Evolutionary conservation across 2,329 filamentous ascomycete species (phyloP).

Genomic region (Harringtonia aguacate): DNA sequence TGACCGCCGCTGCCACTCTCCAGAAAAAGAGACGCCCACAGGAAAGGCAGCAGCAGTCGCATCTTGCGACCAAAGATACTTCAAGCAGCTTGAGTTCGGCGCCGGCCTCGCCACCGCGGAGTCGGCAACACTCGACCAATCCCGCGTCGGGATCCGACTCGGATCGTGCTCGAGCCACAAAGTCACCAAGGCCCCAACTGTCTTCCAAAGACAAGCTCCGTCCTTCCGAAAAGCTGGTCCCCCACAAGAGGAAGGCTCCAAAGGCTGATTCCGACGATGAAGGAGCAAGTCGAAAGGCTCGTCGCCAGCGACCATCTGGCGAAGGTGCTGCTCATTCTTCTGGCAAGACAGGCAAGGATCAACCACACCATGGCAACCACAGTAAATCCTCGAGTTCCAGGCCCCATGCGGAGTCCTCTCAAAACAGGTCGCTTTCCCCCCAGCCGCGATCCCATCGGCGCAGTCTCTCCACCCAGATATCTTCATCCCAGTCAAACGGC

Average conservation of each 20-base stretch:
- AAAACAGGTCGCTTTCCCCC: slow-evolving; percentile 48
- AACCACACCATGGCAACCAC: slow-evolving; percentile 9
- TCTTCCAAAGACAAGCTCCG: slow-evolving; percentile 32
- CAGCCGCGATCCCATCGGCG: slow-evolving; percentile 47
- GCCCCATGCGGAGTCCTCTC: slow-evolving; percentile 21
- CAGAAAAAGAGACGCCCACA: slow-evolving; percentile 41
- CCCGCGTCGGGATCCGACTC: slow-evolving; percentile 43
- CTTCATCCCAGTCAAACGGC: slow-evolving; percentile 43
- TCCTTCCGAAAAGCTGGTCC: slow-evolving; percentile 32
- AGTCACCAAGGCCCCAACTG: slow-evolving; percentile 26
- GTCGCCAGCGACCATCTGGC: slow-evolving; percentile 39
- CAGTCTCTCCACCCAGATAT: slow-evolving; percentile 53
- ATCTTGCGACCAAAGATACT: slow-evolving; percentile 28
- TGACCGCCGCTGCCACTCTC: slow-evolving; percentile 20
- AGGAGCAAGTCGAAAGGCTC: slow-evolving; percentile 39
- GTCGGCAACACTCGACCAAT: slow-evolving; percentile 27
- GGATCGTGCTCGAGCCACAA: slow-evolving; percentile 32
- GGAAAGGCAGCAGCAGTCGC: slow-evolving; percentile 21
- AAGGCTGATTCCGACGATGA: slow-evolving; percentile 49
- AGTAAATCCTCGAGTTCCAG: slow-evolving; percentile 22
- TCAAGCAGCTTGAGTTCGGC: slow-evolving; percentile 50
- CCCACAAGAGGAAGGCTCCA: slow-evolving; percentile 42
- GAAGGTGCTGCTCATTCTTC: slow-evolving; percentile 17
- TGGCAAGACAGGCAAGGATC: slow-evolving; percentile 1
- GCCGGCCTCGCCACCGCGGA: slow-evolving; percentile 39